Evolutionary conservation across 2,329 filamentous ascomycete genomes (phyloP), one percentile per base, ranked within the genome.

Genomic region (Aspergillaceae sp.): DNA sequence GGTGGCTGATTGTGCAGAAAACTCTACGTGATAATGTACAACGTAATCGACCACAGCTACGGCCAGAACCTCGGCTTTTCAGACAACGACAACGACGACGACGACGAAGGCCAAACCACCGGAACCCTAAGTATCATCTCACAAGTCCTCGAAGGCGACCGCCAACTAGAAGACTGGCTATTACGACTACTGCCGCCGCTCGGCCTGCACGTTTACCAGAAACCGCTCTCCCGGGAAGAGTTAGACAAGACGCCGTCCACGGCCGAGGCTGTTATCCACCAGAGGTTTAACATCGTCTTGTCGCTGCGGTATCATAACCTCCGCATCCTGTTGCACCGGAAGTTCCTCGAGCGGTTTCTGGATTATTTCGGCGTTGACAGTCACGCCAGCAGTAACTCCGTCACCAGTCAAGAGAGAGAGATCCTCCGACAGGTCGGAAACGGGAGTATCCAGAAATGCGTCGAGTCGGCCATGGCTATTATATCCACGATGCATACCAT

Each of bases 1-100:
- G 19, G 19, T 34, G 35, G 36, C 37, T 5, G 11, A 8, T 5
- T 5, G 10, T 62, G 60, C 19, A 19, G 19, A 29, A 56, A 57
- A 11, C 46, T 65, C 1, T 65, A 68, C 43, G 58, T 58, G 37
- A 51, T 60, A 5, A 54, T 65, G 29, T 57, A 54, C 37, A 55
- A 59, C 7, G 57, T 70, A 6, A 60, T 75, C 7, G 67, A 74
- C 28, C 52, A 54, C 0, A 58, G 69, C 7, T 75, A 74, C 45
- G 71, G 65, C 6, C 64, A 65, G 43, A 75, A 75, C 41, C 57
- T 75, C 2, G 72, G 66, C 4, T 64, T 60, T 29, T 63, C 60
- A 6, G 38, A 47, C 0, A 47, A 54, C 1, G 49, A 55, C 2
- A 56, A 51, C 2, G 55, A 59, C 1, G 46, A 58, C 6, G 57